Evolutionary conservation across 345 rosid genomes (phyloP).

Genomic region (Brassica cretica): DNA sequence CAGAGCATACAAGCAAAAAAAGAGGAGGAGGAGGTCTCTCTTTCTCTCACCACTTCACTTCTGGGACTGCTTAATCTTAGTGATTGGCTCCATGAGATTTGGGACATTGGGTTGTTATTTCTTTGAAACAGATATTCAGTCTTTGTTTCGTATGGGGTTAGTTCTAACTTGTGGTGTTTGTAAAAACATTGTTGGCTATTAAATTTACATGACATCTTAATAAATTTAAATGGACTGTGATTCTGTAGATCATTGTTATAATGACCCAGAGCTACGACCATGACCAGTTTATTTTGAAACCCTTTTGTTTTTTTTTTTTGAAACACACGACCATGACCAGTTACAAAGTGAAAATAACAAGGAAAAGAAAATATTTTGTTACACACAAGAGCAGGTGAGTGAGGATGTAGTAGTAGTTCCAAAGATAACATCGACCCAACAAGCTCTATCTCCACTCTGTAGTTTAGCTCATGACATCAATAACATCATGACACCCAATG

Average conservation of each 20-base stretch:
- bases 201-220: background rate
- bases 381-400: background rate
- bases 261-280: background rate
- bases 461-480: background rate
- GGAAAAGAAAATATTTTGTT: background rate
- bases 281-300: too few relatives aligned
- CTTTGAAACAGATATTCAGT: background rate
- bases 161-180: constrained; percentile 21
- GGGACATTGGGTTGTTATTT: constrained; percentile 2
- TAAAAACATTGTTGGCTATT: constrained; percentile 16
- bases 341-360: background rate
- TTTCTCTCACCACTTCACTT: background rate
- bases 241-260: background rate
- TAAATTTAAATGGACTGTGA: background rate
- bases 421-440: background rate
- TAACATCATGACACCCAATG: background rate
- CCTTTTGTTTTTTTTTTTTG: too few relatives aligned
- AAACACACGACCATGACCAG: background rate
- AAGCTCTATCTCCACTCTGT: background rate
- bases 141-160: background rate
- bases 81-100: background rate
- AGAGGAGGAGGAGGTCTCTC: background rate
- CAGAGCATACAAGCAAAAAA: background rate
- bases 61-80: background rate
- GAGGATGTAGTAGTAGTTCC: background rate